Base-by-base conservation (phyloP, 176 grass and related monocot species). In the Eremochloa ophiuroides region DNA sequence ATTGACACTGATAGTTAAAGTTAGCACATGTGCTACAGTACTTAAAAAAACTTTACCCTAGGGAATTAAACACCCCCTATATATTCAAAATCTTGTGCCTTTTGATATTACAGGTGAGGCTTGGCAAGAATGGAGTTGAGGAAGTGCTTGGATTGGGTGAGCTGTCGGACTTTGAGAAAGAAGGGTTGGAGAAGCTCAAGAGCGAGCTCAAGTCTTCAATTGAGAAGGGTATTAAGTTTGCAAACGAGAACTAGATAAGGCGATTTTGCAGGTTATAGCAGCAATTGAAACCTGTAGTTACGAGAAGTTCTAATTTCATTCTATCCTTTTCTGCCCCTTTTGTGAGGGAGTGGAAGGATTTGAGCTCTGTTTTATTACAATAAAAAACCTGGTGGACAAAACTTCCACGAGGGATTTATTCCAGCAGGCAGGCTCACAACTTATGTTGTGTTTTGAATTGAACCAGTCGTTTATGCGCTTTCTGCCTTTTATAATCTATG, bases 201-300 rank as follows among this genome's bases (percentile, higher is more conserved):
- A 65, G 85, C 7, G 93, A 99, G 42, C 87, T 99, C 25, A 85
- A 92, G 75, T 66, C 93, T 60, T 99, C 97, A 9, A 99, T 96
- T 51, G 97, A 96, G 82, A 96, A 96, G 87, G 93, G 97, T 6
- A 68, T 93, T 79, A 83, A 88, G 71, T 99, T 93, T 28, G 87
- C 88, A 1, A 53, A 50, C 0, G 41, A 35, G 18, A 86, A 67
- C 39, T 90, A 90, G 79, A 69, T 51, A 42, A 53, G 67, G 17
- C 10, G 70, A 75, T 84, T 84, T 84, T 74, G 75, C 74, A 79
- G 68, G 67, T 66, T 59, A 69, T 63, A 82, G 73, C 75, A 83
- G 51, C 75, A 80, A 83, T 66, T 35, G 47, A 83, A 20, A 80
- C 56, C 60, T 91, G 70, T 91, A 80, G 80, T 50, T 76, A 69